Evolutionary conservation across 371 early-diverging fungal species (phyloP), one percentile per base, ranked within the genome.

Genomic region (Syncephalastrum contaminatum): DNA sequence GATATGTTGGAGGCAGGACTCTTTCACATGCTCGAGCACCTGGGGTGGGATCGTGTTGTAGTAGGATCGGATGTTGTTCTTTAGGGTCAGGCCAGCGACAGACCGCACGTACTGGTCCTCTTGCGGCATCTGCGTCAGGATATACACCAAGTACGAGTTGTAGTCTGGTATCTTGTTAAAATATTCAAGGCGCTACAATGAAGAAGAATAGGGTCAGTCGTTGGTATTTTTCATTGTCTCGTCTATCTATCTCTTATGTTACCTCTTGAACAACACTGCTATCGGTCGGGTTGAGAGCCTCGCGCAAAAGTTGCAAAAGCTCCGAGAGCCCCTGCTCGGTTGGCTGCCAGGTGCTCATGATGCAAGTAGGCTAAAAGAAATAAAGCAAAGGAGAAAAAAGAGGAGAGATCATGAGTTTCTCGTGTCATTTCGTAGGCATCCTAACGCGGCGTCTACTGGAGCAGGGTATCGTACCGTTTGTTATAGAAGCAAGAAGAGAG

Each of bases 1-100:
- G 30, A 97, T 71, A 40, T 83, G 84, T 15, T 80, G 81, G 40
- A 95, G 75, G 36, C 86, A 83, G 57, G 81, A 75, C 48, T 72
- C 66, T 73, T 95, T 92, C 51, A 94, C 83, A 60, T 90, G 89
- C 3, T 80, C 84, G 24, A 95, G 54, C 13, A 87, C 87, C 19
- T 66, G 67, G n/a, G 87, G 79, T 49, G 82, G 77, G 57, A 90
- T 84, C 41, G 68, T 75, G 40, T 63, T 61, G 58, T 82, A 86
- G 57, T 84, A 77, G 44, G 79, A 64, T 46, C 86, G 75, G 54
- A 96, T 82, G 59, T 87, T 87, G 81, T 92, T 94, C 79, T 96
- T 96, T 49, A 96, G 82, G 40, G 88, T 77, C 48, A 96, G 79
- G 25, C 95, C 98, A 19, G 96, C 96, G 42, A 92, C 87, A 16